These are phyloP conservation scores for Fusarium albidum DNA, from an alignment of 2,329 filamentous ascomycete species.

Conservation along the genomic window DNA sequence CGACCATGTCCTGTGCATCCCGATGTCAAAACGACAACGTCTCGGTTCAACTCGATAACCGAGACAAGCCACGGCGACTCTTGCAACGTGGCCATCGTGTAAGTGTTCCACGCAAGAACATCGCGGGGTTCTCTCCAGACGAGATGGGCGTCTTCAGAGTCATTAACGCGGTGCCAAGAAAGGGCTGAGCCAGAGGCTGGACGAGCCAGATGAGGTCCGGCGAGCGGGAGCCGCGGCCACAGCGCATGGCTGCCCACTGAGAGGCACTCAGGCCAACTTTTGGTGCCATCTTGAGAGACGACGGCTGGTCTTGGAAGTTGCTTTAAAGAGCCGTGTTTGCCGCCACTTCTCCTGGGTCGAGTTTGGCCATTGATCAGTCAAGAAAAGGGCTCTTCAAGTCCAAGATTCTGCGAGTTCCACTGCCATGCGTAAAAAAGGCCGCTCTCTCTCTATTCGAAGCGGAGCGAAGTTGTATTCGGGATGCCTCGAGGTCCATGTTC, in stretches of 20 bases:
- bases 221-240: not conserved
- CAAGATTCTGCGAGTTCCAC: no score
- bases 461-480: not conserved
- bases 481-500: slow-evolving; percentile 5
- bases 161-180: not conserved
- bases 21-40: not conserved
- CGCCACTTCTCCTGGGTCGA: no score
- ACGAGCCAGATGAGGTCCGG: not conserved
- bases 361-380: no score
- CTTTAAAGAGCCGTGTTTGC: not conserved
- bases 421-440: not conserved
- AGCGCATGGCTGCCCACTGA: not conserved
- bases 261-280: not conserved
- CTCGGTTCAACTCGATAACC: no score
- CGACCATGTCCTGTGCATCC: not conserved
- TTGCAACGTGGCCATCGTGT: no score
- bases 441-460: not conserved
- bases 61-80: no score
- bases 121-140: no score
- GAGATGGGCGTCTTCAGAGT: not conserved
- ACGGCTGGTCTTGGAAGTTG: not conserved
- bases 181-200: not conserved
- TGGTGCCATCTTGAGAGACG: not conserved
- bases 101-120: no score
- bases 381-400: no score